Evolutionary conservation across 257 asterid genomes (phyloP), one percentile per base, ranked within the genome.

Genomic region (Lithospermum erythrorhizon): DNA sequence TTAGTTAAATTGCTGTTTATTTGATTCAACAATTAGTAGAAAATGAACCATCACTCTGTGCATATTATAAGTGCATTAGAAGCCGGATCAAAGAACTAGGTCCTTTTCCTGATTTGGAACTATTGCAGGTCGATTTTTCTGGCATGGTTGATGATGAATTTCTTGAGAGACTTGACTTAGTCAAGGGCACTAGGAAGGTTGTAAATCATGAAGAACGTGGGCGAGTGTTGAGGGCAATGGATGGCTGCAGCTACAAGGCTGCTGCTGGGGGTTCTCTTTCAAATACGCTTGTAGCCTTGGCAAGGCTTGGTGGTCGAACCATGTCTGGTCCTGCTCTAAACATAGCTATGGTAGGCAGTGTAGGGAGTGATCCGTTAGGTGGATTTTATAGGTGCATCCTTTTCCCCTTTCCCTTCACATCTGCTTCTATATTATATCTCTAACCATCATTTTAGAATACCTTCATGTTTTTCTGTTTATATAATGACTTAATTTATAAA

Each of bases 191-290:
- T 11, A 82, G 98, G 87, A 91, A 86, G 69, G 78, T 91, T 57
- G 90, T 89, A 60, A 79, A 88, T 76, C 97, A 93, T 75, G 95
- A 93, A 76, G 98, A 93, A 74, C 74, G 98, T 70, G 97, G 95
- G 64, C 76, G 83, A 68, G 88, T 89, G 69, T 78, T 93, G 63
- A 78, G 81, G 52, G 97, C 97, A 45, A 93, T 93, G 98, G 98
- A 93, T 30, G 97, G 97, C 64, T 83, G 98, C 80, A 88, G 81
- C 83, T 93, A 88, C 65, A 93, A 86, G 78, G 98, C 98, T 61
- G 98, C 97, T 37, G 97, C 98, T 27, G 98, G 98, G 65, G 98
- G 98, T 25, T 89, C 98, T 61, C 98, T 93, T 65, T 93, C 98
- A 55, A 93, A 93, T 70, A 88, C 85, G 53, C 76, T 93, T 62